Evolutionary conservation across 169 alveolate species (phyloP), one percentile per base, ranked within the genome.

Genomic region (Eimeria necatrix): DNA sequence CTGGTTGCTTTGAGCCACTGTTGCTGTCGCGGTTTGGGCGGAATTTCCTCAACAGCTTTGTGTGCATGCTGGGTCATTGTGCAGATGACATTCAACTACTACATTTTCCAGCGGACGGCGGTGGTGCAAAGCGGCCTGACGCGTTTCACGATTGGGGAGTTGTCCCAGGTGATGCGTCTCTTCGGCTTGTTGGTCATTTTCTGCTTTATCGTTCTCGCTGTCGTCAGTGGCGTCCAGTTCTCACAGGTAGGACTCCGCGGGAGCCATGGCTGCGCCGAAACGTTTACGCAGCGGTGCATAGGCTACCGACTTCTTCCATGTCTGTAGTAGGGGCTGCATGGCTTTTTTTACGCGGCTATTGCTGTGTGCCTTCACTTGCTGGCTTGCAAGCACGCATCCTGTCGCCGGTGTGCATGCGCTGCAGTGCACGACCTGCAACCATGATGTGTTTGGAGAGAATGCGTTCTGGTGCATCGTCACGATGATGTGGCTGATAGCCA

Each of bases 361-460:
- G 41, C 41, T 32, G 41, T n/a, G 78, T n/a, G 32, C n/a, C 2
- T 68, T 3, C 68, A 56, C 22, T 0, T 10, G 68, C 12, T 18
- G 68, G 0, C 1, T 10, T 56, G 68, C 22, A 56, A 18, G 68
- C 12, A 18, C 0, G 68, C 68, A 0, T 0, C 9, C 3, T n/a
- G 49, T 80, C 26, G 24, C 76, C 76, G 18, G 73, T 12, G 18
- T 18, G 6, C 22, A 18, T 52, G 60, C 32, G 59, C 9, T 78
- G 49, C 95, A 91, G 95, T 91, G 95, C 68, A 73, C 71, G 32
- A 48, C 74, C 9, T 91, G 95, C 91, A 49, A n/a, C 73, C 76
- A 91, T 59, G 95, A 74, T 16, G 9, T 32, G 10, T 91, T 74
- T 80, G 56, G 22, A 10, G 95, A 91, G 84, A 91, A 78, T 74